Evolutionary conservation across 2,329 filamentous ascomycete species (phyloP), one percentile per base, ranked within the genome.

Genomic region (Trichothecium roseum): DNA sequence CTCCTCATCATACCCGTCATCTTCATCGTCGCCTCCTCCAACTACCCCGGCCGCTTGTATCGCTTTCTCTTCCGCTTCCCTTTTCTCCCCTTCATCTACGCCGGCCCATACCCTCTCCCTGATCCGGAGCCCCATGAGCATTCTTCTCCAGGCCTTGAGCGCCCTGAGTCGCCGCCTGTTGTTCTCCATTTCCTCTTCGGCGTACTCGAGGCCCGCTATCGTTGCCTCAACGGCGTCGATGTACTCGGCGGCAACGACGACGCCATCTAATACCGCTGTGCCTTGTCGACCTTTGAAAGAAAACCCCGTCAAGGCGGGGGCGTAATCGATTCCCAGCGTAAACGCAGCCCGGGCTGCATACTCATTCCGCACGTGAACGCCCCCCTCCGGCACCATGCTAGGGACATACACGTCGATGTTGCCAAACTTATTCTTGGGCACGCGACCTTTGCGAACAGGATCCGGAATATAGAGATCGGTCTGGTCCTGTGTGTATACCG

Each of bases 361-460:
- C 32, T 70, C 60, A 39, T 68, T 60, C 5, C 57, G 48, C 17
- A 96, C 63, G 54, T 96, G 86, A 2, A 77, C 70, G 2, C 84
- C 88, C 0, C 91, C 89, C 28, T 62, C 59, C 0, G 91, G 91
- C 1, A 96, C 69, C 91, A 98, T 96, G 42, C 78, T 85, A 0
- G 85, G 80, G 9, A 94, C 87, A 53, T 89, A 96, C 28, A 94
- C 73, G 50, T 96, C 91, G 40, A 96, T 80, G 51, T 98, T 98
- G 9, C 87, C 87, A 55, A 86, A 98, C 14, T 81, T 79, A 52
- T 98, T 98, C 59, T 85, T 89, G 0, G 91, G 89, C 2, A 96
- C 72, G 10, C 68, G 66, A 1, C 87, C 88, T 35, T 78, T 62
- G 4, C 83, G 65, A 2, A 96, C 79, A 0, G 86, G 80, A 1